Evolutionary conservation across 805 yeast species (phyloP).

Genomic region (Blastobotrys attinorum): DNA sequence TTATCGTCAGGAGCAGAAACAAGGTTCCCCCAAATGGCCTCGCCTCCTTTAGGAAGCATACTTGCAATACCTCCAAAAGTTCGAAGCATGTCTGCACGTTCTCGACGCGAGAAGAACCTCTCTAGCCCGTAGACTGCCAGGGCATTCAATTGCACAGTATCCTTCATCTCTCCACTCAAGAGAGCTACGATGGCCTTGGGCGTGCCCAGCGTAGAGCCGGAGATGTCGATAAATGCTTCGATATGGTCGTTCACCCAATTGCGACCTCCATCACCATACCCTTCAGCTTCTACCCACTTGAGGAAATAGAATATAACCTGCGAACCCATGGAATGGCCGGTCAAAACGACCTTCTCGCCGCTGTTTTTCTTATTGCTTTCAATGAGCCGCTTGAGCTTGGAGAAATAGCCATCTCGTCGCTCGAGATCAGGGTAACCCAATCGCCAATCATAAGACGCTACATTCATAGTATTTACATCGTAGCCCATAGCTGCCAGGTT

Average conservation of each 20-base stretch:
- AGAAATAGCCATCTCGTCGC: constrained; percentile 75
- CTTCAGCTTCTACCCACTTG: constrained; percentile 94
- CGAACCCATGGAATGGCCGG: constrained; percentile 96
- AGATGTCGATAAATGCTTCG: constrained; percentile 74
- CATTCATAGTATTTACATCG: constrained; percentile 81
- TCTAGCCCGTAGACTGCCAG: constrained; percentile 92
- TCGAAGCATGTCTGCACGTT: constrained; percentile 76
- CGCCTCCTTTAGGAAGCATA: constrained; percentile 96
- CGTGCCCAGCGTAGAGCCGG: constrained; percentile 88
- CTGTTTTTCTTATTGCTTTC: constrained; percentile 48
- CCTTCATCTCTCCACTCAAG: constrained; percentile 97
- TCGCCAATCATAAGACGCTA: constrained; percentile 97
- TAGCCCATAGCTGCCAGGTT: constrained; percentile 91
- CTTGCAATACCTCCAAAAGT: constrained; percentile 92
- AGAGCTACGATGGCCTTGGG: constrained; percentile 91
- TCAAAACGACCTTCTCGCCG: constrained; percentile 63
- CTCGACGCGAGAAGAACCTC: constrained; percentile 83
- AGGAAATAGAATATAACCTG: constrained; percentile 82
- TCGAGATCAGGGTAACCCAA: constrained; percentile 84
- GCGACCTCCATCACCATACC: constrained; percentile 87
- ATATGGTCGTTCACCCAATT: constrained; percentile 82
- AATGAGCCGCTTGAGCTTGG: constrained; percentile 63
- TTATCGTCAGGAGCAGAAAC: constrained; percentile 66
- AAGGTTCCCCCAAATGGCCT: constrained; percentile 75
- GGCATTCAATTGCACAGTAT: constrained; percentile 88